Evolutionary conservation across 2,329 filamentous ascomycete genomes (phyloP).

Genomic region (Neonectria neomacrospora): DNA sequence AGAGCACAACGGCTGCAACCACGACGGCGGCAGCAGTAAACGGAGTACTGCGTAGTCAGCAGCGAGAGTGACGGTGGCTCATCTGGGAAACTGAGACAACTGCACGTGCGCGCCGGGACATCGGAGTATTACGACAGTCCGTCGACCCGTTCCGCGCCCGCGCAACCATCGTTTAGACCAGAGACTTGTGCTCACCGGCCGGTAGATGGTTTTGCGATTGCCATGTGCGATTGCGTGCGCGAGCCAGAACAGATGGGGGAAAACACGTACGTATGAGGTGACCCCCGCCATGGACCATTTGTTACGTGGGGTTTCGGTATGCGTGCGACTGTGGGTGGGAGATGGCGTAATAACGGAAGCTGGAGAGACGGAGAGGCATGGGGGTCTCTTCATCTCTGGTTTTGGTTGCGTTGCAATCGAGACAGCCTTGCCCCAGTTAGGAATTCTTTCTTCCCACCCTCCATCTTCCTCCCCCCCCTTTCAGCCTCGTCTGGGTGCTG

Average conservation of each 20-base stretch:
- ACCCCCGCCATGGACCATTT: not conserved
- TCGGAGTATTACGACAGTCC: constrained; percentile 15
- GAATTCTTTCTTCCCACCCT: constrained; percentile 8
- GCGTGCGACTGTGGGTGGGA: constrained; percentile 5
- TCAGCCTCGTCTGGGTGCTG: constrained; percentile 16
- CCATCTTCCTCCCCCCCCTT: not conserved
- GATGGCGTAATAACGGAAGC: not conserved
- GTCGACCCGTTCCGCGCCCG: constrained; percentile 18
- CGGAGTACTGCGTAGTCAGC: not conserved
- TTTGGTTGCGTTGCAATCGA: constrained; percentile 12
- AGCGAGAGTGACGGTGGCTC: too few relatives aligned
- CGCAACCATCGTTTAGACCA: constrained; percentile 1
- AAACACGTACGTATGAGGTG: constrained; percentile 19
- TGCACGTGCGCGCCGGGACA: constrained; percentile 6
- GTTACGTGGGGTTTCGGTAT: constrained; percentile 32
- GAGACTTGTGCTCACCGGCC: not conserved
- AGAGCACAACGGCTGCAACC: constrained; percentile 1
- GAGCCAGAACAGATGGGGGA: constrained; percentile 14
- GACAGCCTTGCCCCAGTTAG: constrained; percentile 1
- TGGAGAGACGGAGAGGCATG: not conserved
- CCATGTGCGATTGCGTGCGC: constrained; percentile 17
- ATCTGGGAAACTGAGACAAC: not conserved
- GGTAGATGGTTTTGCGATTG: constrained; percentile 10
- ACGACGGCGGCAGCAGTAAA: not conserved
- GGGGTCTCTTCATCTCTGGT: constrained; percentile 4